A percentile compares a stretch with the other conserved stretches of the same genome.
Evolutionary conservation across 805 yeast genomes (phyloP).

Genomic region (Yamadazyma tumulicola): DNA sequence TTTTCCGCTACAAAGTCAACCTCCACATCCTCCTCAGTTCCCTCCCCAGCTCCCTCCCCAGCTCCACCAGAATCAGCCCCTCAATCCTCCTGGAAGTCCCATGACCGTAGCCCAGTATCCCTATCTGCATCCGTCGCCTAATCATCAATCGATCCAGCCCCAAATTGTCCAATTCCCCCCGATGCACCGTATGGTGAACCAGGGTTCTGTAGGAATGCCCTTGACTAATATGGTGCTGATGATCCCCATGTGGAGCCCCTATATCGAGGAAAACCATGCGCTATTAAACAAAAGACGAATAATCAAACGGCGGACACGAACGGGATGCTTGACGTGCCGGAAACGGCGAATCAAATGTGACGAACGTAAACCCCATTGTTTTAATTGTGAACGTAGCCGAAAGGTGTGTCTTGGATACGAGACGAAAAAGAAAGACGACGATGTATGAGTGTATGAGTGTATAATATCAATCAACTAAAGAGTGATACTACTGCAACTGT

Average conservation of each 20-base stretch:
- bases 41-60: not conserved
- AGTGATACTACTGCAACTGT: too few species aligned
- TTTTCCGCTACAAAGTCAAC: not conserved
- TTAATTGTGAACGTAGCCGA: conserved; percentile 62
- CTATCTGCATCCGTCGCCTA: too few species aligned
- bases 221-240: too few species aligned
- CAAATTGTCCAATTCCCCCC: not conserved
- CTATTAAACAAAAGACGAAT: conserved; percentile 33
- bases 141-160: conserved; percentile 4
- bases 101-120: too few species aligned
- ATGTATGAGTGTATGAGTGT: too few species aligned
- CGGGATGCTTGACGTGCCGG: conserved; percentile 75
- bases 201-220: not conserved
- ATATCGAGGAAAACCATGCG: conserved; percentile 13
- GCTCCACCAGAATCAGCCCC: not conserved
- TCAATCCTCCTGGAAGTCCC: conserved; percentile 1
- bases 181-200: not conserved
- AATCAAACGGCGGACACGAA: conserved; percentile 61
- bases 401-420: conserved; percentile 71
- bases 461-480: too few species aligned
- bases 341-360: conserved; percentile 72
- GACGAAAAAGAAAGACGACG: conserved; percentile 10
- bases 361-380: conserved; percentile 67
- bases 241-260: conserved; percentile 10
- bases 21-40: not conserved